These are phyloP conservation scores for Pezicula radicicola DNA, from an alignment of 2,329 filamentous ascomycete genomes.

Conservation along the genomic window DNA sequence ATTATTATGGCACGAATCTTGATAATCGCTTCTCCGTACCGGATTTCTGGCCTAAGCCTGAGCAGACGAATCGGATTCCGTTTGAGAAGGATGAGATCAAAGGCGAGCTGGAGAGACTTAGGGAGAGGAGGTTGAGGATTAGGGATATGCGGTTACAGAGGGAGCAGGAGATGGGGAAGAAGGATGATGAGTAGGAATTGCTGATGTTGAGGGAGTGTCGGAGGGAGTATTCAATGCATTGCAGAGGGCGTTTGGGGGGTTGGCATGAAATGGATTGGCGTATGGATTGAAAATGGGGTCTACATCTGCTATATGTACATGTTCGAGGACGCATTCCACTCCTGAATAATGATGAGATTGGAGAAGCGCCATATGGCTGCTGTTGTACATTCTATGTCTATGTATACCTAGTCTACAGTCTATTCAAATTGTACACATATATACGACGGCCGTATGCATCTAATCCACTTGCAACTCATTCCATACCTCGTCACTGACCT, in stretches of 20 bases:
- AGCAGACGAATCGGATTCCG: conserved; percentile 74
- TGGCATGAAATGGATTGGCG: conserved; percentile 3
- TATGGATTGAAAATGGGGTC: background rate
- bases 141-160: conserved; percentile 30
- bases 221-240: conserved; percentile 1
- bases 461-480: conserved; percentile 47
- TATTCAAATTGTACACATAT: background rate
- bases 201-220: conserved; percentile 1
- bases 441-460: conserved; percentile 30
- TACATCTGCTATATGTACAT: background rate
- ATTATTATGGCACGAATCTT: conserved; percentile 98
- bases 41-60: conserved; percentile 88
- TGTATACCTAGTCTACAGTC: conserved; percentile 8
- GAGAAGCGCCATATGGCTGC: background rate
- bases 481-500: conserved; percentile 52
- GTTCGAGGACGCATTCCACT: conserved; percentile 6
- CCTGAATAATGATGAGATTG: conserved; percentile 15
- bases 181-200: background rate
- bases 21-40: conserved; percentile 86
- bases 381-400: conserved; percentile 7
- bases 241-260: background rate
- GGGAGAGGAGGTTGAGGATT: conserved; percentile 25
- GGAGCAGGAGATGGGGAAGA: conserved; percentile 3
- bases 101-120: conserved; percentile 50
- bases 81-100: conserved; percentile 79